Conservation (phyloP, 495 filamentous ascomycete species). For the Aspergillus wentii region DNA sequence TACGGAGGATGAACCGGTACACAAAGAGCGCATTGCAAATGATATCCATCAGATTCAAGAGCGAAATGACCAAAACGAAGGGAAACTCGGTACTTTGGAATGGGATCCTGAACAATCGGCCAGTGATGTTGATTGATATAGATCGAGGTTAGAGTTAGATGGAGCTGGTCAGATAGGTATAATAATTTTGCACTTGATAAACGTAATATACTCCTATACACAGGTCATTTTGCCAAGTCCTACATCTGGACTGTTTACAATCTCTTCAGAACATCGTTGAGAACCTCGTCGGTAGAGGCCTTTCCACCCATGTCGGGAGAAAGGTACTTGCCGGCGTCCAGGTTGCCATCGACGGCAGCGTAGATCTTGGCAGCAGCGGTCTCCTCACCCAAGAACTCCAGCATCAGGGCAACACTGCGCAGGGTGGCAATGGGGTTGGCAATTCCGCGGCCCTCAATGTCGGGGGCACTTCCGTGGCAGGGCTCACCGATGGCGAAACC, state of each 20-base stretch:
- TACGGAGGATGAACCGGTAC: slow-evolving; percentile 8
- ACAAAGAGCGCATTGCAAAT: slow-evolving; percentile 4
- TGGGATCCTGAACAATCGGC: slow-evolving; percentile 20
- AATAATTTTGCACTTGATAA: slow-evolving; percentile 1
- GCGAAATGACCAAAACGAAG: slow-evolving; percentile 5
- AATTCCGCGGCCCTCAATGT: slow-evolving; percentile 89
- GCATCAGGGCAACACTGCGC: slow-evolving; percentile 85
- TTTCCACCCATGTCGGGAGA: slow-evolving; percentile 90
- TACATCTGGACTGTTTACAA: slow-evolving; percentile 47
- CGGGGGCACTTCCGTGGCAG: slow-evolving; percentile 92
- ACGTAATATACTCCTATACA: slow-evolving; percentile 1
- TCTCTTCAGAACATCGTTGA: slow-evolving; percentile 82
- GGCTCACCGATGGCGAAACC: slow-evolving; percentile 96
- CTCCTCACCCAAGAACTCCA: slow-evolving; percentile 89
- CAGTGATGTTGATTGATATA: slow-evolving; percentile 17
- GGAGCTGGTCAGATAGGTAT: no score
- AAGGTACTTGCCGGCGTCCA: slow-evolving; percentile 76
- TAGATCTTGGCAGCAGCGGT: slow-evolving; percentile 86
- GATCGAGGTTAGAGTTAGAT: no score
- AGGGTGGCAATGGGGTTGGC: slow-evolving; percentile 96
- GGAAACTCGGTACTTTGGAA: slow-evolving; percentile 17
- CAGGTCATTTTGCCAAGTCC: neutral
- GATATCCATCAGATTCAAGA: slow-evolving; percentile 1
- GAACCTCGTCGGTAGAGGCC: slow-evolving; percentile 81
- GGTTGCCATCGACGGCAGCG: slow-evolving; percentile 82